These are phyloP conservation scores for Didymella sp. DNA, from an alignment of 2,329 filamentous ascomycete genomes.

Conservation along the genomic window DNA sequence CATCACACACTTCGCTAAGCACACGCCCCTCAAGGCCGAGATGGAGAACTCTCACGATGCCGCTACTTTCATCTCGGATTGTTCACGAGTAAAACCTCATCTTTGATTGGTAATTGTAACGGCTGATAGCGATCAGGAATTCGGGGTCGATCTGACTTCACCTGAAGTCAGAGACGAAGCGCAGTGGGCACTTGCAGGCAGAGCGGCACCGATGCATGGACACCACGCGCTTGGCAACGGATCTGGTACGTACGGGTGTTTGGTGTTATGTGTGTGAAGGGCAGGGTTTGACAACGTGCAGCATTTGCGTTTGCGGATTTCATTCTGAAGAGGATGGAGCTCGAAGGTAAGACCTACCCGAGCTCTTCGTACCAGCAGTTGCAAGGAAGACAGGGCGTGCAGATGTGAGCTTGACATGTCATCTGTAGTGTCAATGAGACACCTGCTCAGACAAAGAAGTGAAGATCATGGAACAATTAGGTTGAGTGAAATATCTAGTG, in stretches of 20 bases:
- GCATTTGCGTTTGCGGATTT: constrained; percentile 11
- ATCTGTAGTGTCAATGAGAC: not conserved
- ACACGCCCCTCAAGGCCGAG: constrained; percentile 11
- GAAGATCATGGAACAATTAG: not conserved
- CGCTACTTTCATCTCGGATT: constrained; percentile 3
- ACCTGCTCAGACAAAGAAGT: not conserved
- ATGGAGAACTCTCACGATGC: constrained; percentile 7
- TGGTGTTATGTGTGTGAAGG: not conserved
- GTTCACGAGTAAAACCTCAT: not conserved
- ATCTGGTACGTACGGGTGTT: not conserved
- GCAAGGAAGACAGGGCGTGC: not conserved
- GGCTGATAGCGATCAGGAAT: not conserved
- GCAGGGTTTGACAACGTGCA: not conserved
- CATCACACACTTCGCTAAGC: constrained; percentile 4
- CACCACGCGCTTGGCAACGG: not conserved
- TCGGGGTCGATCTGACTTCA: not conserved
- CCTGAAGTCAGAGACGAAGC: constrained; percentile 6
- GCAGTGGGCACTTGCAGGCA: constrained; percentile 11
- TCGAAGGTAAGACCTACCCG: constrained; percentile 6
- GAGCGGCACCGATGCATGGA: constrained; percentile 9
- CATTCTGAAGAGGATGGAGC: not conserved
- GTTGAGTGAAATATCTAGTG: not conserved
- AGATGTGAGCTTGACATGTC: not conserved
- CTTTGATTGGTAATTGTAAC: not conserved
- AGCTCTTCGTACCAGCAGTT: not conserved